These are phyloP conservation scores for Brasenia schreberi DNA, from an alignment of 164 flowering plant genomes.

Conservation along the genomic window DNA sequence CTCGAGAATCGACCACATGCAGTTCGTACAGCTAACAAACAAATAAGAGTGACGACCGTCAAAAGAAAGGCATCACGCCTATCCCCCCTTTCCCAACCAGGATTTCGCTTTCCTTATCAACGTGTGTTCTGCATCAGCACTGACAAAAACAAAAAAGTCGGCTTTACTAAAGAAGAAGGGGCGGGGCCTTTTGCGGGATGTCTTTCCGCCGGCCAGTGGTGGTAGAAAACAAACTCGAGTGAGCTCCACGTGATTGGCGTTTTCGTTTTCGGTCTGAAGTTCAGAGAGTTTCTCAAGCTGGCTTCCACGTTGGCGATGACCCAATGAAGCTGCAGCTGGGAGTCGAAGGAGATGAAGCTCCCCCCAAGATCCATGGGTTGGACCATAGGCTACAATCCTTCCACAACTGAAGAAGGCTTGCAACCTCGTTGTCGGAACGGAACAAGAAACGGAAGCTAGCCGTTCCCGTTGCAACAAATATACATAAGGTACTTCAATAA, in stretches of 20 bases:
- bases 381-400: conserved; percentile 1
- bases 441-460: conserved; percentile 1
- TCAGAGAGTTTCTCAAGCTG: conserved; percentile 1
- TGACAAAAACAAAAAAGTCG: conserved; percentile 2
- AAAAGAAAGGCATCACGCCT: neutral
- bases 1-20: too few relatives aligned
- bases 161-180: neutral
- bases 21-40: too few relatives aligned
- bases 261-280: neutral
- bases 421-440: neutral
- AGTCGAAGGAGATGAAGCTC: neutral
- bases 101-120: conserved; percentile 5
- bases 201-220: neutral
- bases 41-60: too few relatives aligned
- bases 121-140: conserved; percentile 5
- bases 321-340: neutral
- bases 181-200: neutral
- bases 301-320: neutral
- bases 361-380: neutral
- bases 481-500: too few relatives aligned
- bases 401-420: neutral
- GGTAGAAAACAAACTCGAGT: neutral
- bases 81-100: conserved; percentile 1
- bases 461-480: too few relatives aligned
- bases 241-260: neutral